Percentiles rank a stretch among this genome's conserved stretches.
Conservation (phyloP, 176 grass and related monocot genomes). For the maize (Zea mays) region Zm-B73-REFERENCE-NAM-5.0 NC_050098.1:113528001-113528500, state of each 20-base stretch:
- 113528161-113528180: not conserved
- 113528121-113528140: constrained; percentile 21
- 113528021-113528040: no score
- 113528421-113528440: constrained; percentile 83
- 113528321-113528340: not conserved
- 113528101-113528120: constrained; percentile 45
- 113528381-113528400: constrained; percentile 43
- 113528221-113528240: constrained; percentile 21
- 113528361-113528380: not conserved
- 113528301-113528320: constrained; percentile 32
- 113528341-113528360: not conserved
- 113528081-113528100: constrained; percentile 59
- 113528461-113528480: constrained; percentile 79
- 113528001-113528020: no score
- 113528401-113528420: constrained; percentile 55
- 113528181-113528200: constrained; percentile 31
- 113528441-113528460: constrained; percentile 89
- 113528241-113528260: not conserved
- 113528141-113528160: constrained; percentile 43
- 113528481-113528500: constrained; percentile 16
- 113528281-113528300: constrained; percentile 48
- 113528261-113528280: constrained; percentile 13
- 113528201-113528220: constrained; percentile 31
- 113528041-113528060: no score
- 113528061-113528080: constrained; percentile 26